A percentile compares a stretch with the other conserved stretches of the same genome.
Evolutionary conservation across 2,329 filamentous ascomycete genomes (phyloP).

Genomic region (Botrytis byssoidea): DNA sequence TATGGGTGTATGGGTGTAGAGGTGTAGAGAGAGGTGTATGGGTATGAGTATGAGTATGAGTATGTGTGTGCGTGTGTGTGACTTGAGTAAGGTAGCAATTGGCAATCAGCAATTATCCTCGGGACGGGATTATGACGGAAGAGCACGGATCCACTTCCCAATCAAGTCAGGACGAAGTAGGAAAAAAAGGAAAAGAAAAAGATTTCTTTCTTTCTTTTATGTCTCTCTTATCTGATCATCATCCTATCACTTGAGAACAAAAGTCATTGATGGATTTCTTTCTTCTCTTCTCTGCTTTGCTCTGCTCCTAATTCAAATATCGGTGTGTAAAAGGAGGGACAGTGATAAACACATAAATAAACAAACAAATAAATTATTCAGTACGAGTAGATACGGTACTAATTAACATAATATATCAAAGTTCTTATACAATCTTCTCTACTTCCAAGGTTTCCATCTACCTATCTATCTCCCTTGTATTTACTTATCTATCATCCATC

Average conservation of each 20-base stretch:
- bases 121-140: neutral
- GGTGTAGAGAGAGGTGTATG: too few relatives aligned
- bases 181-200: neutral
- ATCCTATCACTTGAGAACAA: neutral
- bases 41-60: too few relatives aligned
- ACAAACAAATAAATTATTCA: neutral
- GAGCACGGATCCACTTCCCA: neutral
- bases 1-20: too few relatives aligned
- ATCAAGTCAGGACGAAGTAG: neutral
- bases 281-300: neutral
- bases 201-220: neutral
- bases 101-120: neutral
- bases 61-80: neutral
- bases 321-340: neutral
- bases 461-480: neutral
- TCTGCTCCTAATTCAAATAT: neutral
- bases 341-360: neutral
- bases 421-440: neutral
- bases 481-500: neutral
- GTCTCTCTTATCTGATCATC: neutral
- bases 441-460: neutral
- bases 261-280: neutral
- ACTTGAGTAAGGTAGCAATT: neutral
- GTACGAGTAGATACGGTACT: too few relatives aligned
- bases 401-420: neutral